Percentiles rank a stretch among this genome's conserved stretches.
Conservation (phyloP, 345 rosid genomes). For the Bretschneidera sinensis region DNA sequence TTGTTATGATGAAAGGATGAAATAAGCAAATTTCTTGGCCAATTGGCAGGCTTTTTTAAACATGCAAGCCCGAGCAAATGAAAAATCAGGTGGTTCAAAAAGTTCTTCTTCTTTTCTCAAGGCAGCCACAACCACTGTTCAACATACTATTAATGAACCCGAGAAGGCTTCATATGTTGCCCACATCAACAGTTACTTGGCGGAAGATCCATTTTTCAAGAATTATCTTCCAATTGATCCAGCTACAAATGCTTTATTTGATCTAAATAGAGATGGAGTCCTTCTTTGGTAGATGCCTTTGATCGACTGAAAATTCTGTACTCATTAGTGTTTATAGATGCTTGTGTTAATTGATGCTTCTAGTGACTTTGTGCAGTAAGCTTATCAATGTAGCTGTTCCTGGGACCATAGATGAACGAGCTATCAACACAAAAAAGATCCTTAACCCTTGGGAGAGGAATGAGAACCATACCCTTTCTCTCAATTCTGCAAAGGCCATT, state of each 20-base stretch:
- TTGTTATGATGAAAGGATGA: background rate
- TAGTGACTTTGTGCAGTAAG: slow-evolving; percentile 58
- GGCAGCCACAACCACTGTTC: slow-evolving; percentile 83
- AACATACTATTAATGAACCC: slow-evolving; percentile 75
- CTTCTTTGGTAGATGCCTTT: slow-evolving; percentile 66
- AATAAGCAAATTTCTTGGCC: slow-evolving; percentile 5
- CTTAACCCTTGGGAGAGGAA: slow-evolving; percentile 99
- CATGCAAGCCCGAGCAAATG: slow-evolving; percentile 60
- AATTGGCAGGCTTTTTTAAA: slow-evolving; percentile 59
- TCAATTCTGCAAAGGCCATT: slow-evolving; percentile 97
- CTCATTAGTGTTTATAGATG: background rate
- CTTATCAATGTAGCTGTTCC: slow-evolving; percentile 97
- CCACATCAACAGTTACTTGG: slow-evolving; percentile 74
- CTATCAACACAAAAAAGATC: slow-evolving; percentile 74
- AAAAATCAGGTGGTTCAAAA: slow-evolving; percentile 55
- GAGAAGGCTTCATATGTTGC: slow-evolving; percentile 94
- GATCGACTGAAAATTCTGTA: background rate
- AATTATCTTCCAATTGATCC: slow-evolving; percentile 79
- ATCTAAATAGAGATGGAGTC: slow-evolving; percentile 86
- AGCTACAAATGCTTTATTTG: slow-evolving; percentile 71
- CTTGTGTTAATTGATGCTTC: slow-evolving; percentile 17
- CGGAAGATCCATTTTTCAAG: slow-evolving; percentile 82
- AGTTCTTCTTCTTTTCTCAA: slow-evolving; percentile 71
- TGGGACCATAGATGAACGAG: slow-evolving; percentile 97
- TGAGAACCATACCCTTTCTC: slow-evolving; percentile 95